Evolutionary conservation across 2,329 filamentous ascomycete genomes (phyloP).

Genomic region (Aschersonia sp.): DNA sequence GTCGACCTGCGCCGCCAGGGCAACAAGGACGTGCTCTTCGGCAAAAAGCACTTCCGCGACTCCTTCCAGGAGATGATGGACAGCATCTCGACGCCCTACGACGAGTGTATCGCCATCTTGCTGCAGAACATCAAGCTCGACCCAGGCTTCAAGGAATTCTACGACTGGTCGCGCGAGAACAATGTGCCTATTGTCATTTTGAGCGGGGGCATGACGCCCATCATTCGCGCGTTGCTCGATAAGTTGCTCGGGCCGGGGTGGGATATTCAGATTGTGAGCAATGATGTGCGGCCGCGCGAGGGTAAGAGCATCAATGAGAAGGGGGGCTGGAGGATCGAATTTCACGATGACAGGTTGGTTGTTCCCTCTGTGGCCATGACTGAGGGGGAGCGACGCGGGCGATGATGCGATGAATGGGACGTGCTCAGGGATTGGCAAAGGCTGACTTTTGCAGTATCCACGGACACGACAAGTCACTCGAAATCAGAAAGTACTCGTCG

Average conservation of each 20-base stretch:
- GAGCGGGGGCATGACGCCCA: constrained; percentile 81
- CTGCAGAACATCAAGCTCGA: constrained; percentile 78
- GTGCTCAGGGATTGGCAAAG: not conserved
- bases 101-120: constrained; percentile 67
- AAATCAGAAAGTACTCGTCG: constrained; percentile 74
- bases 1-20: constrained; percentile 51
- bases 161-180: constrained; percentile 63
- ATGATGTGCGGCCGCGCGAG: constrained; percentile 52
- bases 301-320: constrained; percentile 64
- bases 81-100: constrained; percentile 65
- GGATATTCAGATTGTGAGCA: constrained; percentile 82
- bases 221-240: constrained; percentile 73
- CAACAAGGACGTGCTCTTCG: constrained; percentile 65
- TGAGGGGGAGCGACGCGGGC: not conserved
- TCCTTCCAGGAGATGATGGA: constrained; percentile 88
- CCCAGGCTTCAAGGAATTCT: constrained; percentile 78
- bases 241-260: constrained; percentile 66
- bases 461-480: constrained; percentile 93
- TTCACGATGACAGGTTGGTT: constrained; percentile 66
- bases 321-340: constrained; percentile 77
- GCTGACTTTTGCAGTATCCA: constrained; percentile 43
- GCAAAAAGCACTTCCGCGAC: constrained; percentile 62
- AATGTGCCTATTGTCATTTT: constrained; percentile 89
- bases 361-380: not conserved
- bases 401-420: too few relatives aligned